Conservation (phyloP, 768 basidiomycete genomes). For the Tricholoma matsutake region DNA sequence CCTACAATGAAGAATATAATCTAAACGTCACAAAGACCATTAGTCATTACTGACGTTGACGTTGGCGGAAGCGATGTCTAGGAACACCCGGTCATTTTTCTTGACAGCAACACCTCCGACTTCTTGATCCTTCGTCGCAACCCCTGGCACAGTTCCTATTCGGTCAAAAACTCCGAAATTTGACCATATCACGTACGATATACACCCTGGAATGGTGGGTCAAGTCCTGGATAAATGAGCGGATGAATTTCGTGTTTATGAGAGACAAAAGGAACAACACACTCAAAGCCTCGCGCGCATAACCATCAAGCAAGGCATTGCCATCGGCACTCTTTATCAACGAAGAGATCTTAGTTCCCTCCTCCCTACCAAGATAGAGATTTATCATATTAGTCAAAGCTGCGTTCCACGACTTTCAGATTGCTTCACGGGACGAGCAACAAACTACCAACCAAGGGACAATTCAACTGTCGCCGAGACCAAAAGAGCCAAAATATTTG, state of each 20-base stretch:
- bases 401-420: constrained; percentile 21
- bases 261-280: constrained; percentile 24
- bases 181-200: constrained; percentile 43
- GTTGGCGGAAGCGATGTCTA: constrained; percentile 58
- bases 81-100: constrained; percentile 54
- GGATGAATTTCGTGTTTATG: not conserved
- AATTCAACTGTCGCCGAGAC: constrained; percentile 67
- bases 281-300: constrained; percentile 70
- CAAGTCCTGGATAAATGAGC: constrained; percentile 48
- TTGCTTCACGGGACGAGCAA: not conserved
- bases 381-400: constrained; percentile 67
- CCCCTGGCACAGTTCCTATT: constrained; percentile 30
- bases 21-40: not conserved
- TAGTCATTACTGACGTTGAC: constrained; percentile 44
- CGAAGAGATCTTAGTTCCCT: constrained; percentile 35
- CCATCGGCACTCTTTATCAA: constrained; percentile 29
- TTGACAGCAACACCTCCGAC: constrained; percentile 41
- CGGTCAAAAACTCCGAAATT: not conserved
- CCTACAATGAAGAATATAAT: constrained; percentile 29
- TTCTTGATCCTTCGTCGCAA: constrained; percentile 43
- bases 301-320: constrained; percentile 45
- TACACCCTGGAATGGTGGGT: constrained; percentile 69
- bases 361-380: constrained; percentile 53
- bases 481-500: constrained; percentile 69
- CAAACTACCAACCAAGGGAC: constrained; percentile 50